Percentiles rank a stretch among this genome's conserved stretches.
These are phyloP conservation scores for Durusdinium trenchii DNA, from an alignment of 73 alveolate genomes.

Conservation along the genomic window DNA sequence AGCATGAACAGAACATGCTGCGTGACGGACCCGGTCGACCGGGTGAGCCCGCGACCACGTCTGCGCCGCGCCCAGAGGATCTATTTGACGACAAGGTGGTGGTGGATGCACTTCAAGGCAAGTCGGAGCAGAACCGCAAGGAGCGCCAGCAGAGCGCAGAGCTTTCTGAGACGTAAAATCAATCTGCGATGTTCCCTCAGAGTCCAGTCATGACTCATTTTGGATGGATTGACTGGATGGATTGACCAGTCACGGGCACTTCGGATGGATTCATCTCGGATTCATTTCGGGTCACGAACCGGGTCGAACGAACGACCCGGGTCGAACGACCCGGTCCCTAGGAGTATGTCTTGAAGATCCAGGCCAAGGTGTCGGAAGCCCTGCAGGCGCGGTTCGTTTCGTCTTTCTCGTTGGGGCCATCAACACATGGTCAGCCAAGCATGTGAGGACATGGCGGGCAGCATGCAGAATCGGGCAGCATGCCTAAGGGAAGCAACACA, in stretches of 20 bases:
- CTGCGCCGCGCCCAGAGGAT: neutral
- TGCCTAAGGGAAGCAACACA: neutral
- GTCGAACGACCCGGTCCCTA: neutral
- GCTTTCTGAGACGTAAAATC: neutral
- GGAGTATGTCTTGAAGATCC: neutral
- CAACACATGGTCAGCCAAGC: neutral
- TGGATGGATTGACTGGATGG: neutral
- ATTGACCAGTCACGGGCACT: neutral
- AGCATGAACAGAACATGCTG: too few species aligned
- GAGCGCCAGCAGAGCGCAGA: neutral
- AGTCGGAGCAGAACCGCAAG: neutral
- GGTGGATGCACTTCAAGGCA: neutral
- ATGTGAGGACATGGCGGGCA: neutral
- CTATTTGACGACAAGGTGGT: neutral
- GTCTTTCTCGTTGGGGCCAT: too few species aligned
- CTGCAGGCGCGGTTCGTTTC: too few species aligned
- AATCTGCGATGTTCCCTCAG: neutral
- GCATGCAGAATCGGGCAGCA: neutral
- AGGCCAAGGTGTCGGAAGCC: constrained; percentile 6
- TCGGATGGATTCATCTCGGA: neutral
- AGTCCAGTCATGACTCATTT: too few species aligned
- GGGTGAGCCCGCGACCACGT: too few species aligned
- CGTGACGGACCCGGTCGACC: too few species aligned
- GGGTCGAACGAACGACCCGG: neutral
- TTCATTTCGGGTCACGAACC: neutral